Conservation (phyloP, 768 basidiomycete genomes). For the Russula sp. region DNA sequence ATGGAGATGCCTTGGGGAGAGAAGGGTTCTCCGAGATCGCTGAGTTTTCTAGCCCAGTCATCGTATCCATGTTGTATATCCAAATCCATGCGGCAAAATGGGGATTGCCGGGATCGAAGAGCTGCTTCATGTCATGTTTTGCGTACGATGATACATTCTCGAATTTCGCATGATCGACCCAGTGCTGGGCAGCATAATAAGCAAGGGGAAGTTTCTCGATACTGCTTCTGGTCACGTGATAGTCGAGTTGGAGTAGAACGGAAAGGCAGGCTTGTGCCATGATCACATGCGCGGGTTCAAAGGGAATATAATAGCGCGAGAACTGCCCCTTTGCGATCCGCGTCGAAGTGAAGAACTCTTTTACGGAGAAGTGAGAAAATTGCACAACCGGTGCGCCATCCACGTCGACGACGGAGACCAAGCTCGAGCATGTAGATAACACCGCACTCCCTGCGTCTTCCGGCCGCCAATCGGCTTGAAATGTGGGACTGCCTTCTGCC, state of each 20-base stretch:
- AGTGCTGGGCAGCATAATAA: neutral
- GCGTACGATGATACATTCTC: neutral
- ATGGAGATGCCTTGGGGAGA: neutral
- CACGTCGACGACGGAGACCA: neutral
- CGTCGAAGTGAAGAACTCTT: neutral
- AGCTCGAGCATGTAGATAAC: neutral
- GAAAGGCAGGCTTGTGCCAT: neutral
- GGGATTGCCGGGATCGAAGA: neutral
- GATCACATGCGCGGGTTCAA: neutral
- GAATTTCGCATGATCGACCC: neutral
- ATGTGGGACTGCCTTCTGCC: neutral
- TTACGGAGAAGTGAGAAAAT: slow-evolving; percentile 4
- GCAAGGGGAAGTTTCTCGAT: neutral
- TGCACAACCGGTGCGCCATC: neutral
- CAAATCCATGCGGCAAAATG: neutral
- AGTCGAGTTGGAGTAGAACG: neutral
- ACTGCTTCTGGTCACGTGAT: neutral
- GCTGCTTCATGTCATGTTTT: neutral
- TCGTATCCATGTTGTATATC: neutral
- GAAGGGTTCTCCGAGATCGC: no score
- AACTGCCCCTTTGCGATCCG: neutral
- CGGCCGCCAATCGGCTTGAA: neutral
- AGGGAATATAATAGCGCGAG: neutral
- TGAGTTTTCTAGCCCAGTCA: no score
- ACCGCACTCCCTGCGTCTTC: neutral